Base-by-base conservation (phyloP, 2,329 filamentous ascomycete species). In the Cucurbitaria berberidis region DNA sequence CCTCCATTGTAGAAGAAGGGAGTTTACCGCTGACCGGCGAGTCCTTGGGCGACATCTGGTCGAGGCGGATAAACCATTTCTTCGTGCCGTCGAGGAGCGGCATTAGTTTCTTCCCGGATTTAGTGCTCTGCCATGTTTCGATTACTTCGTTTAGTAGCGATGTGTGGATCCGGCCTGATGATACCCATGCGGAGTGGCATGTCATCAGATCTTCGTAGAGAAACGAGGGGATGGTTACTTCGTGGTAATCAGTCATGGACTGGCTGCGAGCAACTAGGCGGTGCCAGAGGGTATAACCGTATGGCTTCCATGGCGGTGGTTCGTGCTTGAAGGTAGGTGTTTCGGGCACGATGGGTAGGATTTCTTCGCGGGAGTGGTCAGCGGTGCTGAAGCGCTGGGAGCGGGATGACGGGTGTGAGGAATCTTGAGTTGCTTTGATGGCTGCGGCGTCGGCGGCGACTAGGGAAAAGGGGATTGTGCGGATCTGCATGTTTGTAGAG, bases 11-110 rank as follows among this genome's bases (percentile, higher is more conserved):
- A 0, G 40, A 44, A 6, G 36, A 38, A 2, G 53, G 55, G 3
- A 48, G 26, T 26, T 26, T 26, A 26, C 24, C 24, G 24, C 24
- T 9, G 9, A 26, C 5, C 24, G 24, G 24, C 24, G 24, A 55
- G 50, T 81, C 79, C 55, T 81, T 81, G 2, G 78, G 67, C 8
- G 77, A 80, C 51, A 76, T 80, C 11, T 72, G 72, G 22, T 76
- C 74, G 15, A 81, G 66, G 10, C 77, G 71, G 51, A 79, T 68
- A 50, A 81, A 80, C n/a, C 55, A 68, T 43, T 60, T 49, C 10
- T 27, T 22, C 3, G 43, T 19, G 7, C 55, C 60, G 3, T 62
- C 48, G 4, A 63, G 29, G 3, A 51, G 22, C 3, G 19, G n/a
- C 9, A 13, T n/a, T 10, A 60, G 26, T 9, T 29, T n/a, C 24